These are phyloP conservation scores for Sugiyamaella floridensis DNA, from an alignment of 805 yeast genomes.

Conservation along the genomic window DNA sequence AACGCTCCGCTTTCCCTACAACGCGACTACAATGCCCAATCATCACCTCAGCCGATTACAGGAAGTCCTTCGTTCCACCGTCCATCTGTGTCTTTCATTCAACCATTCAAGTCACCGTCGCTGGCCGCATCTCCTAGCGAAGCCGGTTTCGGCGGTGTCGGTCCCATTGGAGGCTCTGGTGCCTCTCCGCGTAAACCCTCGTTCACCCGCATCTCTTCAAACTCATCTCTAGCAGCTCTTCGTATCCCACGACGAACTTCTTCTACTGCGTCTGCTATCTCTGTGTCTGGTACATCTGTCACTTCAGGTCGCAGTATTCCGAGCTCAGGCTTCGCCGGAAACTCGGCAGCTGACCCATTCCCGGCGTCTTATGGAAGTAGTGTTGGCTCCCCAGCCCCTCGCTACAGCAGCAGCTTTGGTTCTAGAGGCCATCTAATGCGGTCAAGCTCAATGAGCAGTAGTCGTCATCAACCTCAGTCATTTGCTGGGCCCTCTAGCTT, in stretches of 20 bases:
- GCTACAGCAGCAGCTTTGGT: slow-evolving; percentile 31
- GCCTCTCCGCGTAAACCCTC: slow-evolving; percentile 22
- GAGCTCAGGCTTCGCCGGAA: not conserved
- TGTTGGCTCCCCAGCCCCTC: slow-evolving; percentile 23
- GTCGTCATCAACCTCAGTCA: slow-evolving; percentile 50
- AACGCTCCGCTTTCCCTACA: not conserved
- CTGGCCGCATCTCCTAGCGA: slow-evolving; percentile 35
- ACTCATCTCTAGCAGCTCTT: slow-evolving; percentile 36
- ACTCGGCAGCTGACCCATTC: not conserved
- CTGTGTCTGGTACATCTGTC: slow-evolving; percentile 29
- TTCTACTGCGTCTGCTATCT: slow-evolving; percentile 17
- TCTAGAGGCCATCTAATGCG: slow-evolving; percentile 24
- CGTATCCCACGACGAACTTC: slow-evolving; percentile 31
- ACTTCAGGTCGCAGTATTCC: slow-evolving; percentile 12
- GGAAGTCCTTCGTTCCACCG: slow-evolving; percentile 1
- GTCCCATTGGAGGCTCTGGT: not conserved
- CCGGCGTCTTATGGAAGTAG: slow-evolving; percentile 25
- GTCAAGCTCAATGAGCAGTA: slow-evolving; percentile 47
- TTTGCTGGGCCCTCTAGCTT: slow-evolving; percentile 26
- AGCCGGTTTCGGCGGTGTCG: not conserved
- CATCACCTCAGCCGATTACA: not conserved
- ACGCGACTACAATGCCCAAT: not conserved
- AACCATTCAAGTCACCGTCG: slow-evolving; percentile 60
- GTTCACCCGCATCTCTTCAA: slow-evolving; percentile 39
- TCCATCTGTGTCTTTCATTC: slow-evolving; percentile 38